phyloP scores from a whole-genome alignment of 192 early-diverging fungal genomes.

The Lobosporangium transversale region DNA sequence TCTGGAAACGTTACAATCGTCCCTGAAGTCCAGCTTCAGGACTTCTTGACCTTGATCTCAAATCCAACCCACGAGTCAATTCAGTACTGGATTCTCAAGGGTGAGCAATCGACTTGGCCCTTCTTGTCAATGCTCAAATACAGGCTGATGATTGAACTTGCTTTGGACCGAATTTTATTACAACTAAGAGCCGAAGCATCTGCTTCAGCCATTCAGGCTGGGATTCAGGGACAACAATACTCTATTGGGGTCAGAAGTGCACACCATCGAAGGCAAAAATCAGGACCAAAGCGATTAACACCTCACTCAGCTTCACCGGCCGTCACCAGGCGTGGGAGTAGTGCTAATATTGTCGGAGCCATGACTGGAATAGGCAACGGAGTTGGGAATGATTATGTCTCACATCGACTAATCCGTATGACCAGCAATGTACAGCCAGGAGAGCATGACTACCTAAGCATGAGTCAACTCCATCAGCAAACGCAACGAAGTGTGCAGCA shows the following conservation, averaged over 20 bases:
- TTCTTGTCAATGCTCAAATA: slow-evolving; percentile 71
- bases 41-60: slow-evolving; percentile 72
- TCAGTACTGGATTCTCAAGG: slow-evolving; percentile 78
- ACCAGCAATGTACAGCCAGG: slow-evolving; percentile 31
- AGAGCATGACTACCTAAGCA: slow-evolving; percentile 21
- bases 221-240: slow-evolving; percentile 17
- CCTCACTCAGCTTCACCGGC: slow-evolving; percentile 16
- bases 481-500: too few relatives aligned
- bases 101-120: slow-evolving; percentile 85
- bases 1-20: slow-evolving; percentile 79
- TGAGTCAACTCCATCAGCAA: too few relatives aligned
- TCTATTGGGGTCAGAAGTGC: not conserved
- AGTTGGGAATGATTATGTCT: too few relatives aligned
- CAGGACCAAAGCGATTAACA: slow-evolving; percentile 32
- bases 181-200: slow-evolving; percentile 35
- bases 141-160: slow-evolving; percentile 76
- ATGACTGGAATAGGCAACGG: not conserved
- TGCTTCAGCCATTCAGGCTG: slow-evolving; percentile 24
- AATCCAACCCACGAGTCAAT: slow-evolving; percentile 74
- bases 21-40: slow-evolving; percentile 65
- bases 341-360: slow-evolving; percentile 12
- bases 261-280: slow-evolving; percentile 47
- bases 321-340: slow-evolving; percentile 27
- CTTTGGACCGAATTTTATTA: slow-evolving; percentile 63
- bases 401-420: slow-evolving; percentile 17